Conservation (phyloP, 371 early-diverging fungal genomes). For the Zancudomyces culisetae region DNA sequence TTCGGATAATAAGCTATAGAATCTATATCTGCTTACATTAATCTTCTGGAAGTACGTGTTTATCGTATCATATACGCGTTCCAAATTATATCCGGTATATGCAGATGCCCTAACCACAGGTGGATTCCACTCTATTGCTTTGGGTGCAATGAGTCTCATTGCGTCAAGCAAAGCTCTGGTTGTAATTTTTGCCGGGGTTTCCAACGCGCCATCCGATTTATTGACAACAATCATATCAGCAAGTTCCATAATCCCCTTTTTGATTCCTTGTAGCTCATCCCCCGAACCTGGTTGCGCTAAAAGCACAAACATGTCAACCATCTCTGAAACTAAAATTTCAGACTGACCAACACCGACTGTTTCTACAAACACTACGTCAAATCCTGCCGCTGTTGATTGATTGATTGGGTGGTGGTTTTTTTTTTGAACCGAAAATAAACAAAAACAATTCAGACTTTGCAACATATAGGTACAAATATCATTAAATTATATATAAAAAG, state of each 20-base stretch:
- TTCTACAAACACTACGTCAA: constrained; percentile 56
- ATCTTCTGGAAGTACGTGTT: constrained; percentile 27
- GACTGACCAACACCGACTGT: constrained; percentile 73
- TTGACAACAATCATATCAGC: constrained; percentile 57
- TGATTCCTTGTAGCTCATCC: constrained; percentile 53
- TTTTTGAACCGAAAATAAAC: neutral
- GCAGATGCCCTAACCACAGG: constrained; percentile 42
- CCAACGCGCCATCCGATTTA: constrained; percentile 52
- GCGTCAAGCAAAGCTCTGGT: neutral
- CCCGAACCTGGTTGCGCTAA: constrained; percentile 27
- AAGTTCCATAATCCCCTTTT: constrained; percentile 65
- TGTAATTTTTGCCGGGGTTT: constrained; percentile 36
- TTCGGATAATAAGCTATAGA: too few species aligned
- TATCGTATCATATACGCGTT: constrained; percentile 44
- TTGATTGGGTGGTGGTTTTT: too few species aligned
- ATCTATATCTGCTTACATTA: too few species aligned
- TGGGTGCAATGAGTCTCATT: neutral
- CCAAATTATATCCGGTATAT: constrained; percentile 31
- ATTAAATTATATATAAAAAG: too few species aligned
- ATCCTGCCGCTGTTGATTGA: constrained; percentile 34
- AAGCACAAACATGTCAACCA: constrained; percentile 48
- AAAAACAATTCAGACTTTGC: neutral
- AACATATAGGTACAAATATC: neutral
- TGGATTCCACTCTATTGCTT: neutral
- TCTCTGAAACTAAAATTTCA: constrained; percentile 65